phyloP scores from a whole-genome alignment of 1,139 yeast genomes.

The Candida tetrigidarum region DNA sequence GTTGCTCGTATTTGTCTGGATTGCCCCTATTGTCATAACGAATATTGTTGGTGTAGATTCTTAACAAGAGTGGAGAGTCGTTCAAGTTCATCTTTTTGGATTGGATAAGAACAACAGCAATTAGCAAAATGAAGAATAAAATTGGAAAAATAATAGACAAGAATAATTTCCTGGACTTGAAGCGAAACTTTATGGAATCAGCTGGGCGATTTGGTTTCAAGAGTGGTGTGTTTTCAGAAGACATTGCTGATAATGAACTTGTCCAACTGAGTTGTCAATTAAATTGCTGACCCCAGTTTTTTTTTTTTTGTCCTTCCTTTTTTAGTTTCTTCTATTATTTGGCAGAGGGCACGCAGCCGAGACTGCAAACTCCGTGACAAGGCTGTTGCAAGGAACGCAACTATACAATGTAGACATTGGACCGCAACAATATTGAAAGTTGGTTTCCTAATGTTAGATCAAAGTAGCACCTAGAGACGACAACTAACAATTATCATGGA shows the following conservation, averaged over 20 bases:
- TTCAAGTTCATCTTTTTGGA: background rate
- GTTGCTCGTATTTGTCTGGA: slow-evolving; percentile 35
- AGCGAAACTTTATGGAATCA: background rate
- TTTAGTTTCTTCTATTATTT: background rate
- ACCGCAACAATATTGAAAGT: too few relatives aligned
- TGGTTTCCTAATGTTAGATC: too few relatives aligned
- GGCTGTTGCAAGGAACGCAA: too few relatives aligned
- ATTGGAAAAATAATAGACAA: background rate
- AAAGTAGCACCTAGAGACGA: too few relatives aligned
- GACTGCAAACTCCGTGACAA: background rate
- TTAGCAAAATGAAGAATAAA: background rate
- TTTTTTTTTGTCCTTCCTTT: too few relatives aligned
- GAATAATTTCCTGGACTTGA: background rate
- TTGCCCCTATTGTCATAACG: slow-evolving; percentile 44
- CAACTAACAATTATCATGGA: too few relatives aligned
- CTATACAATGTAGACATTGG: too few relatives aligned
- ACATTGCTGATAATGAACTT: background rate
- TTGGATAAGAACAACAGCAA: background rate
- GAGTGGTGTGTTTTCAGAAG: slow-evolving; percentile 3
- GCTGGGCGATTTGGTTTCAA: background rate
- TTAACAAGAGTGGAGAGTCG: background rate
- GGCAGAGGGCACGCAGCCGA: background rate
- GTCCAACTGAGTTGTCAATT: too few relatives aligned
- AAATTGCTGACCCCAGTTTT: background rate
- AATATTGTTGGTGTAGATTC: slow-evolving; percentile 56